phyloP scores from a whole-genome alignment of 2,329 filamentous ascomycete genomes.

The Neonectria punicea region DNA sequence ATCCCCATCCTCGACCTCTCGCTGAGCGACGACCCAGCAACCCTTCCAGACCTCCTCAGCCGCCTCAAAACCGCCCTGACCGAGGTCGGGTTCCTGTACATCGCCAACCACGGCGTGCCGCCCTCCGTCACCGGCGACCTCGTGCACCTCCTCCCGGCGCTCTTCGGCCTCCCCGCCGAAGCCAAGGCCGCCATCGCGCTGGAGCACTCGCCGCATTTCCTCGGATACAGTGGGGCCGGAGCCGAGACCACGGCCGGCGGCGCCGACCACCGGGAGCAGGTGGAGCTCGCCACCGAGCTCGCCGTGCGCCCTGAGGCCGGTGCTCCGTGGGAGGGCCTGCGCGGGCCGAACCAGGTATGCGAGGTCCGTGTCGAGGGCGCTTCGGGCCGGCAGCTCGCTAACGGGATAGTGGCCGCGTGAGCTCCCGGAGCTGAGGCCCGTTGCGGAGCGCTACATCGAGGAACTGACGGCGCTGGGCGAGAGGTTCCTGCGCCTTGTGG shows the following conservation, averaged over 20 bases:
- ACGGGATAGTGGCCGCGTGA: slow-evolving; percentile 54
- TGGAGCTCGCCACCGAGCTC: slow-evolving; percentile 69
- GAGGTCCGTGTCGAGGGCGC: background rate
- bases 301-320: slow-evolving; percentile 46
- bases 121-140: slow-evolving; percentile 49
- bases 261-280: slow-evolving; percentile 65
- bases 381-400: background rate
- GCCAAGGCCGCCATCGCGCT: slow-evolving; percentile 56
- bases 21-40: slow-evolving; percentile 48
- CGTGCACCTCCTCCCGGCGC: slow-evolving; percentile 51
- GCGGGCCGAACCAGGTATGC: slow-evolving; percentile 62
- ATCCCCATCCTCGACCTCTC: slow-evolving; percentile 64
- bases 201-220: slow-evolving; percentile 67
- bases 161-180: slow-evolving; percentile 54
- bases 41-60: slow-evolving; percentile 50
- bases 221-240: slow-evolving; percentile 67
- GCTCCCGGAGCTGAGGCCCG: slow-evolving; percentile 47
- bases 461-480: slow-evolving; percentile 62
- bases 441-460: slow-evolving; percentile 60
- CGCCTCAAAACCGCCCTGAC: slow-evolving; percentile 59
- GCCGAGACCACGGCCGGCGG: slow-evolving; percentile 65
- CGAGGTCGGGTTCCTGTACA: slow-evolving; percentile 64
- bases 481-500: slow-evolving; percentile 66
- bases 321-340: slow-evolving; percentile 55
- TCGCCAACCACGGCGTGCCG: slow-evolving; percentile 60